Evolutionary conservation across 306 rosid genomes (phyloP), one percentile per base, ranked within the genome.

Genomic region (Phaseolus lunatus): DNA sequence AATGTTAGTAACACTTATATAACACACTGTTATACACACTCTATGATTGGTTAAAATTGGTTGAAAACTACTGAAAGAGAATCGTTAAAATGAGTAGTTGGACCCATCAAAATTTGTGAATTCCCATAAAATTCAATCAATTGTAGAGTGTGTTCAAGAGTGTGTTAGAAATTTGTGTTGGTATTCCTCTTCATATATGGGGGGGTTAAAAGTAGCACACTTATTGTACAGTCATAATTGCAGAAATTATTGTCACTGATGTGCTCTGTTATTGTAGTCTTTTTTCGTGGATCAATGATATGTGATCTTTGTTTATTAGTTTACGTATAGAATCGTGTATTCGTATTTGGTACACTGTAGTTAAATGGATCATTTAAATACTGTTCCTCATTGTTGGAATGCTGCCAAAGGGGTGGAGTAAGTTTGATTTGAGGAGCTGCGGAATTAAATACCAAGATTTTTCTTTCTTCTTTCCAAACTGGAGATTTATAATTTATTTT

Each of bases 211-310:
- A 47, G 18, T 33, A 8, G 45, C 18, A 3, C 47, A 47, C 47
- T 66, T 15, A 20, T 56, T 76, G 82, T 79, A 65, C 57, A 70
- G 81, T 48, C n/a, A 29, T 49, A 63, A 72, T 70, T 75, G 68
- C 69, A 53, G 62, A 73, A 59, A 67, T 54, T 56, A 15, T 31
- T 54, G 52, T 66, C 74, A 49, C 44, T 47, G 3, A 12, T 70
- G 54, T 71, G 66, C 47, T 39, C 20, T 70, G 73, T 64, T 73
- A 72, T 23, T 66, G 59, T 82, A 75, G 68, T 13, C 64, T 66
- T 63, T 27, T n/a, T 5, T 22, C 41, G 27, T 78, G 80, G 78
- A 59, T 43, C 35, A 70, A 26, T 74, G 64, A 56, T n/a, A 72
- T 63, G 50, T 31, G 69, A 53, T 22, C 62, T 20, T 37, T 62